Base-by-base conservation (phyloP, 257 asterid genomes). In the Nicotiana paniculata region DNA sequence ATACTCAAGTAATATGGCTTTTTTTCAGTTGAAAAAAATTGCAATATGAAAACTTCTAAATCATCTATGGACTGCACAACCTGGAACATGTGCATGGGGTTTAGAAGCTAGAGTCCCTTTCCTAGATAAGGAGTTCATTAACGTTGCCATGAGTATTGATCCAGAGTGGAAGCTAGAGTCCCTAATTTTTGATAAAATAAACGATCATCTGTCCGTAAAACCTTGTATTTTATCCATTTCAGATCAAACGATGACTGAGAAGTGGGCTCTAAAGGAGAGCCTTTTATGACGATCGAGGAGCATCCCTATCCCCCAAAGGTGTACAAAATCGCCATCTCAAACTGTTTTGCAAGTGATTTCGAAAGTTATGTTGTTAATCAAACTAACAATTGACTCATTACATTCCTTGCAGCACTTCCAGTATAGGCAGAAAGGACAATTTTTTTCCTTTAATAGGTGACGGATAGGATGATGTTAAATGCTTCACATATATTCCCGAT, bases 271-370 rank as follows among this genome's bases (percentile, higher is more conserved):
- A 35, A 4, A 90, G 98, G 90, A 92, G 86, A 89, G 99, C 99
- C 24, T 96, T 96, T 81, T 97, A 96, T 82, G 99, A 96, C n/a
- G n/a, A n/a, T n/a, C 57, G 96, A 92, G 86, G 90, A 93, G 77
- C 89, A 79, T 13, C 98, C 99, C 0, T 96, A 92, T 81, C 98
- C 94, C 84, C 99, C 99, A 21, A 96, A 96, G 98, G 98, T 96
- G 51, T 21, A 17, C 39, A 12, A 13, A 57, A 35, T 35, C 6
- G 12, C 32, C 43, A 65, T 46, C 46, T 46, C 24, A 7, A 46
- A 18, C 15, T 74, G 39, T 21, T 48, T 48, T 74, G 43, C 39
- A n/a, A 13, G 1, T 48, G 26, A n/a, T 74, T 46, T 26, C 35
- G 48, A 13, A 74, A 74, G 62, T 24, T 74, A 24, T 74, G 35